phyloP scores from a whole-genome alignment of 139 green algal genomes.

The Volvox africanus region DNA sequence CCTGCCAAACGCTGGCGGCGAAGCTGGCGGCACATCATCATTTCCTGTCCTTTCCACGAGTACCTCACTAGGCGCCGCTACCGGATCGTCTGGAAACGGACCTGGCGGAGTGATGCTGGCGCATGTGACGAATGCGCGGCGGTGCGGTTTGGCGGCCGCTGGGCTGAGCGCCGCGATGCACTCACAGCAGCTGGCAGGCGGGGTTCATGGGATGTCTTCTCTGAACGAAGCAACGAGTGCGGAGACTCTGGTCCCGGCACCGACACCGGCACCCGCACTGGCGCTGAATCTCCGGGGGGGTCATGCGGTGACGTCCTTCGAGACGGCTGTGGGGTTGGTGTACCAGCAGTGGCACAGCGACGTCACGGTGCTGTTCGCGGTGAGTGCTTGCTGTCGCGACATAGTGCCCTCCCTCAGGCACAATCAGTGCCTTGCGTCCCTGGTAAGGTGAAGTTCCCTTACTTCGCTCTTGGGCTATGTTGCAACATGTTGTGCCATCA shows the following conservation, averaged over 20 bases:
- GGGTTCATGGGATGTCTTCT: background rate
- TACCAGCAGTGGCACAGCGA: constrained; percentile 61
- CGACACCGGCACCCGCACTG: background rate
- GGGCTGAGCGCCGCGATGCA: background rate
- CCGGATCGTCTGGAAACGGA: background rate
- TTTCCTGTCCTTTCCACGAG: background rate
- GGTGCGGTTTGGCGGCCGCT: constrained; percentile 6
- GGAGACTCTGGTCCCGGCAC: background rate
- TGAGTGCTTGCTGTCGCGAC: no score
- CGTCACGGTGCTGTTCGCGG: constrained; percentile 45
- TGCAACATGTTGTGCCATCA: no score
- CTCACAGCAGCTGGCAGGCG: background rate
- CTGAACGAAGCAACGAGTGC: background rate
- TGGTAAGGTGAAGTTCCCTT: no score
- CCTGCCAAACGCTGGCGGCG: background rate
- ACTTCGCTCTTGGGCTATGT: no score
- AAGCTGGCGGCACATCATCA: no score
- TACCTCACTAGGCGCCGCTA: background rate
- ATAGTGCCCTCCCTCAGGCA: no score
- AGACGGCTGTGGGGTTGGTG: constrained; percentile 33
- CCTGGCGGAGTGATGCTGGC: background rate
- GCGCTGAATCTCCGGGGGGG: background rate
- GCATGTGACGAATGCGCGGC: background rate
- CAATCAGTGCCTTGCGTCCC: no score
- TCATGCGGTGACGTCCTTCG: background rate